Percentiles rank a stretch among this genome's conserved stretches.
These are phyloP conservation scores for Beta corolliflora DNA, from an alignment of 179 eudicot genomes.

Conservation along the genomic window DNA sequence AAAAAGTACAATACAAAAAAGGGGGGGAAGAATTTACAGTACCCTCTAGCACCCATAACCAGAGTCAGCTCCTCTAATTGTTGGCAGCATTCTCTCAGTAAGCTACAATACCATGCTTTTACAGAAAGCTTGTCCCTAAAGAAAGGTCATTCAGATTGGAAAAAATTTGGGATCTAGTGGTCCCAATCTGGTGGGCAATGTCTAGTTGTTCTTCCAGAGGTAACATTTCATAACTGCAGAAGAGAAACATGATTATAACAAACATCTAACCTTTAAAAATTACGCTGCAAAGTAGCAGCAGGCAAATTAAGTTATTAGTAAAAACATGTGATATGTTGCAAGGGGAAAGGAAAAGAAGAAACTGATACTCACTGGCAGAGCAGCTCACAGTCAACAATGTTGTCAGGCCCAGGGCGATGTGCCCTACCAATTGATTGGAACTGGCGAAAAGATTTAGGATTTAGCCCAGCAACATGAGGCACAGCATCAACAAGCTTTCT, in stretches of 20 bases:
- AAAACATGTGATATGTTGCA: background rate
- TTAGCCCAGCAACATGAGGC: slow-evolving; percentile 89
- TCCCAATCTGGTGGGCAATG: slow-evolving; percentile 88
- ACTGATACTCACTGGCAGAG: slow-evolving; percentile 69
- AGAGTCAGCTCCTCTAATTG: background rate
- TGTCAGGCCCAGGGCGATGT: slow-evolving; percentile 98
- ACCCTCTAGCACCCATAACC: background rate
- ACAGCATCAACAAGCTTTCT: slow-evolving; percentile 86
- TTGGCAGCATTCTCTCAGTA: background rate
- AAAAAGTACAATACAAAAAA: background rate
- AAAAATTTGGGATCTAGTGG: slow-evolving; percentile 77
- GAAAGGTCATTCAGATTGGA: slow-evolving; percentile 81
- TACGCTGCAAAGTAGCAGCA: background rate
- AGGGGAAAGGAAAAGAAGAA: background rate
- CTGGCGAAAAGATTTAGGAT: slow-evolving; percentile 87
- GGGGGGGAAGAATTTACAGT: background rate
- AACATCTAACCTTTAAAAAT: background rate
- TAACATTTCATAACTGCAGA: slow-evolving; percentile 83
- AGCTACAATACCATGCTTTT: slow-evolving; percentile 22
- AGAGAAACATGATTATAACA: background rate
- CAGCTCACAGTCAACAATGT: slow-evolving; percentile 89
- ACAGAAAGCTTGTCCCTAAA: slow-evolving; percentile 88
- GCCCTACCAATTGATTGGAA: slow-evolving; percentile 87
- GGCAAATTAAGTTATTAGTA: background rate
- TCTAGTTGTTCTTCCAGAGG: slow-evolving; percentile 86